Conservation (phyloP, 257 asterid genomes). For the Penstemon eatonii region DNA sequence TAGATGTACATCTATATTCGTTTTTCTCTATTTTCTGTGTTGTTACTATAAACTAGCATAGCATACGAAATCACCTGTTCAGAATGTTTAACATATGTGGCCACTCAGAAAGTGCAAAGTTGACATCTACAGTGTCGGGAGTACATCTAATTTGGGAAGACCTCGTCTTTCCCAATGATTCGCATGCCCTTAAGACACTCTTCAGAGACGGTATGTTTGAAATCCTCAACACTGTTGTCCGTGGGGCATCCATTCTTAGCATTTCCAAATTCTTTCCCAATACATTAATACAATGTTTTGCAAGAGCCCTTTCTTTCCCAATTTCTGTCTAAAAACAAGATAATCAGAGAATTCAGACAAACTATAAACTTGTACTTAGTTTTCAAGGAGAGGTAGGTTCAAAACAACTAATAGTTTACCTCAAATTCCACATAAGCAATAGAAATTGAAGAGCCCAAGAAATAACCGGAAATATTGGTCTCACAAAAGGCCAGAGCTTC, state of each 20-base stretch:
- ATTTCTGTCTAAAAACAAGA: conserved; percentile 48
- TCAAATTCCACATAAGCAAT: conserved; percentile 68
- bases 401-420: conserved; percentile 35
- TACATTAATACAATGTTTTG: conserved; percentile 42
- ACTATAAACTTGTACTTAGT: no score
- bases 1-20: no score
- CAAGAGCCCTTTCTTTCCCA: conserved; percentile 62
- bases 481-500: conserved; percentile 50
- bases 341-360: not conserved
- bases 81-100: conserved; percentile 61
- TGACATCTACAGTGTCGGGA: conserved; percentile 31
- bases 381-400: not conserved
- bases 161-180: conserved; percentile 35
- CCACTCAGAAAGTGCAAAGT: conserved; percentile 53
- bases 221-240: conserved; percentile 58
- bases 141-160: accelerated
- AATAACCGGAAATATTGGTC: conserved; percentile 48
- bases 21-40: not conserved
- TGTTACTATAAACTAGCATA: not conserved
- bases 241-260: conserved; percentile 59
- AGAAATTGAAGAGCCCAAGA: conserved; percentile 43
- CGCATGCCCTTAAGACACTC: conserved; percentile 22
- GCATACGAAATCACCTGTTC: conserved; percentile 43
- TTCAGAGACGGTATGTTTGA: not conserved
- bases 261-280: conserved; percentile 44